Percentiles rank a stretch among this genome's conserved stretches.
Conservation (phyloP, 2,329 filamentous ascomycete genomes). For the Gremmenia infestans region DNA sequence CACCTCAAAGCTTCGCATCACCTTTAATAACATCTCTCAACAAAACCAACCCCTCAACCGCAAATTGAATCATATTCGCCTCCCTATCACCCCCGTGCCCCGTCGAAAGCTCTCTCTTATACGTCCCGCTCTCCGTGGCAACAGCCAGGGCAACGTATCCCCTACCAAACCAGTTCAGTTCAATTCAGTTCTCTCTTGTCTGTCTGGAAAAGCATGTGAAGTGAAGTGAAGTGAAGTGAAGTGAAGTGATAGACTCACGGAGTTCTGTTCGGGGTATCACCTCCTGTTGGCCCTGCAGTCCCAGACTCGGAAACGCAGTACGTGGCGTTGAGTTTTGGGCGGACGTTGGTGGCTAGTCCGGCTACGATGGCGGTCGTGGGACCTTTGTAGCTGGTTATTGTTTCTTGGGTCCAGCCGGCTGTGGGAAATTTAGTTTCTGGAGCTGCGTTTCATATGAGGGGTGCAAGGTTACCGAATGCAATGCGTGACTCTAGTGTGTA, state of each 20-base stretch:
- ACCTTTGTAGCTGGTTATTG: conserved; percentile 49
- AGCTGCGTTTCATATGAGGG: neutral
- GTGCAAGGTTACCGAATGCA: conserved; percentile 23
- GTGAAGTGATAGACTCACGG: conserved; percentile 36
- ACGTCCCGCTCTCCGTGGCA: conserved; percentile 44
- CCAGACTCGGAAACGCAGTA: conserved; percentile 57
- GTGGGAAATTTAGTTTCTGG: neutral
- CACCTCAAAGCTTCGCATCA: conserved; percentile 28
- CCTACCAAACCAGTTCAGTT: conserved; percentile 17
- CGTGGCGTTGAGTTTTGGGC: conserved; percentile 49
- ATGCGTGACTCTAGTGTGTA: conserved; percentile 31
- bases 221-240: neutral
- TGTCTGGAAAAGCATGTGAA: neutral
- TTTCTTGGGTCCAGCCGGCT: conserved; percentile 54
- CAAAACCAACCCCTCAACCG: conserved; percentile 50
- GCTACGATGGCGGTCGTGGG: conserved; percentile 54
- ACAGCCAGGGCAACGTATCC: conserved; percentile 63
- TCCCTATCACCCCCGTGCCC: conserved; percentile 48
- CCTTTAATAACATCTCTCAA: conserved; percentile 49
- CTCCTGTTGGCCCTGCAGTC: conserved; percentile 59
- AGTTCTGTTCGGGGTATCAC: conserved; percentile 48
- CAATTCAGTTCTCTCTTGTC: neutral
- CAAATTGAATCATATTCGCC: conserved; percentile 60
- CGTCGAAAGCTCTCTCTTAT: conserved; percentile 52
- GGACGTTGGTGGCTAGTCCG: conserved; percentile 50